A percentile compares a stretch with the other conserved stretches of the same genome.
These are phyloP conservation scores for Fraxinus floribunda DNA, from an alignment of 305 asterid genomes.

Conservation along the genomic window DNA sequence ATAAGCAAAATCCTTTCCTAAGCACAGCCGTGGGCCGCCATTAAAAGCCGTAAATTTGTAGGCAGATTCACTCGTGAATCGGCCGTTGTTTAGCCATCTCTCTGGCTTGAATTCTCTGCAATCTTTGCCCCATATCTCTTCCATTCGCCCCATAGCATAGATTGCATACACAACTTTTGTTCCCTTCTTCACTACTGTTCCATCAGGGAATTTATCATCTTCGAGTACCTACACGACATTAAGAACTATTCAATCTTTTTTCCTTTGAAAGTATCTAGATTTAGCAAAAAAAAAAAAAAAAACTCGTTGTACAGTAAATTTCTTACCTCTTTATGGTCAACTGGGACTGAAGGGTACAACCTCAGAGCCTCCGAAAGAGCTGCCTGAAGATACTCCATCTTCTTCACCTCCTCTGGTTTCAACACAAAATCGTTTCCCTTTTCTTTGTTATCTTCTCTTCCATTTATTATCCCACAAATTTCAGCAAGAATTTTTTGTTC, in stretches of 20 bases:
- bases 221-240: conserved; percentile 51
- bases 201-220: conserved; percentile 85
- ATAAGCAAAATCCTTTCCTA: conserved; percentile 92
- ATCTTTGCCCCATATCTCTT: conserved; percentile 87
- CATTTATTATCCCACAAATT: conserved; percentile 50
- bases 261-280: not conserved
- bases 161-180: conserved; percentile 91
- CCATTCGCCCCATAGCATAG: conserved; percentile 92
- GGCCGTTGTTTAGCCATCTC: conserved; percentile 76
- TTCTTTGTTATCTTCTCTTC: conserved; percentile 31
- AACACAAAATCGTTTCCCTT: conserved; percentile 37
- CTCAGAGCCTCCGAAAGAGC: conserved; percentile 89
- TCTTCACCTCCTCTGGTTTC: conserved; percentile 81
- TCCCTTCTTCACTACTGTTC: conserved; percentile 77
- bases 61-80: conserved; percentile 82
- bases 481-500: conserved; percentile 71
- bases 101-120: conserved; percentile 83
- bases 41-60: conserved; percentile 92
- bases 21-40: conserved; percentile 90
- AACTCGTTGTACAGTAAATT: not conserved
- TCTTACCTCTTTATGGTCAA: conserved; percentile 89
- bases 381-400: conserved; percentile 92
- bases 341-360: conserved; percentile 90
- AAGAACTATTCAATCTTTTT: not conserved
- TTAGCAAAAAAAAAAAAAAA: not conserved